These are phyloP conservation scores for Quercus agrifolia DNA, from an alignment of 306 rosid species.

Conservation along the genomic window DNA sequence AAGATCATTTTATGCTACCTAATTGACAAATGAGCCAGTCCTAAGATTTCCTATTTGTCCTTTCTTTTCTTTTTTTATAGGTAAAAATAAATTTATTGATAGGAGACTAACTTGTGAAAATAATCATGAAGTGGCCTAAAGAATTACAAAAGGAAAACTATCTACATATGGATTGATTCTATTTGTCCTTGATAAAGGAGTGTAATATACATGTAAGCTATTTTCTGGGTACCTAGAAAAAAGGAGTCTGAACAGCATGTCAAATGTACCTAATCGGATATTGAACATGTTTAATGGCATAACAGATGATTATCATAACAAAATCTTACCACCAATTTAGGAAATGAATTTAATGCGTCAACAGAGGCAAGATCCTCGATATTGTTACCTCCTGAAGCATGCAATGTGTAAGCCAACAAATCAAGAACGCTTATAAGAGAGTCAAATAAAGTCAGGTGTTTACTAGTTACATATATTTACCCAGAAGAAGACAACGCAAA, in stretches of 20 bases:
- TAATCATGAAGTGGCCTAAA: too few relatives aligned
- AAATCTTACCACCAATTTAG: conserved; percentile 72
- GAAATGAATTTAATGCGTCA: conserved; percentile 74
- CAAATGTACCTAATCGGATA: neutral
- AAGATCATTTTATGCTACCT: too few relatives aligned
- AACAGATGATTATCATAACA: conserved; percentile 17
- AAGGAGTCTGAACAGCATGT: neutral
- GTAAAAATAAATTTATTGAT: too few relatives aligned
- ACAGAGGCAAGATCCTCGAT: conserved; percentile 64
- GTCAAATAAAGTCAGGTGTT: conserved; percentile 16
- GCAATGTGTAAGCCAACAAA: conserved; percentile 10
- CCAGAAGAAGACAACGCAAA: conserved; percentile 77
- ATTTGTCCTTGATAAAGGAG: too few relatives aligned
- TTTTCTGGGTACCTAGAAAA: too few relatives aligned
- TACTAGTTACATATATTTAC: conserved; percentile 40
- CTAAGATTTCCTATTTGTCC: too few relatives aligned
- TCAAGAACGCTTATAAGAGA: conserved; percentile 21
- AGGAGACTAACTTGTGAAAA: too few relatives aligned
- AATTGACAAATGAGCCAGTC: too few relatives aligned
- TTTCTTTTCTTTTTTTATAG: too few relatives aligned
- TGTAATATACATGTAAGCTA: too few relatives aligned
- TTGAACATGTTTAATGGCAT: neutral
- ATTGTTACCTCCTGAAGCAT: conserved; percentile 72
- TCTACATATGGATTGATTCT: too few relatives aligned
- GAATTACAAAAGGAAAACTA: too few relatives aligned